Percentiles rank a stretch among this genome's conserved stretches.
phyloP scores from a whole-genome alignment of 2,329 filamentous ascomycete species.

The Aspergillus clavatus region DNA sequence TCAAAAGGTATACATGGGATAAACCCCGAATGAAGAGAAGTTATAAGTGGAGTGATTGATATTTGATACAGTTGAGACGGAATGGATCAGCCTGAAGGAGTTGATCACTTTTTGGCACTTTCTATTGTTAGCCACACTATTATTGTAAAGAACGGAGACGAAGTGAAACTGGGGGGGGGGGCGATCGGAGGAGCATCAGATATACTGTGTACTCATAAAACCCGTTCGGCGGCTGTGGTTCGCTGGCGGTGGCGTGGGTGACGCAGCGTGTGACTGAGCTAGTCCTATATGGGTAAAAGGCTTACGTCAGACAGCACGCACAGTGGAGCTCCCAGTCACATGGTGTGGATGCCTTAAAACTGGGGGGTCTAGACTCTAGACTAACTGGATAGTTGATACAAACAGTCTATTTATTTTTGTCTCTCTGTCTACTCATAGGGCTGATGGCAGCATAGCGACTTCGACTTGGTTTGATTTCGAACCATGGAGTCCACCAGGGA shows the following conservation, averaged over 20 bases:
- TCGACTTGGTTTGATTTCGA: too few species aligned
- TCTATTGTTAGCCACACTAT: too few species aligned
- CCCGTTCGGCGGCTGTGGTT: neutral
- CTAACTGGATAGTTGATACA: too few species aligned
- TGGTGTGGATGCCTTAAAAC: neutral
- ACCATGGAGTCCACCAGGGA: too few species aligned
- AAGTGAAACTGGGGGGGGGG: too few species aligned
- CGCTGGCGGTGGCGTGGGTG: neutral
- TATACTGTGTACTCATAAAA: too few species aligned
- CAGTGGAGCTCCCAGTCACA: neutral
- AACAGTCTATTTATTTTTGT: too few species aligned
- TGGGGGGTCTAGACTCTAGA: neutral
- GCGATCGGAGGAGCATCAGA: too few species aligned
- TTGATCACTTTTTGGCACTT: neutral
- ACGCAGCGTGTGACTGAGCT: neutral
- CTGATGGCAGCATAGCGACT: too few species aligned
- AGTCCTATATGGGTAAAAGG: neutral
- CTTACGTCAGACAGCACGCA: neutral
- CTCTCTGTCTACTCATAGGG: too few species aligned
- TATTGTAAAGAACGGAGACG: neutral
- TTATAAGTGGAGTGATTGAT: slow-evolving; percentile 2
- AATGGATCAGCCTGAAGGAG: neutral
- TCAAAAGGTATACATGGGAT: slow-evolving; percentile 9
- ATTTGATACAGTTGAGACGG: neutral
- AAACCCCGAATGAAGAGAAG: neutral